Conservation (phyloP, 306 rosid genomes). For the Casuarina glauca region DNA sequence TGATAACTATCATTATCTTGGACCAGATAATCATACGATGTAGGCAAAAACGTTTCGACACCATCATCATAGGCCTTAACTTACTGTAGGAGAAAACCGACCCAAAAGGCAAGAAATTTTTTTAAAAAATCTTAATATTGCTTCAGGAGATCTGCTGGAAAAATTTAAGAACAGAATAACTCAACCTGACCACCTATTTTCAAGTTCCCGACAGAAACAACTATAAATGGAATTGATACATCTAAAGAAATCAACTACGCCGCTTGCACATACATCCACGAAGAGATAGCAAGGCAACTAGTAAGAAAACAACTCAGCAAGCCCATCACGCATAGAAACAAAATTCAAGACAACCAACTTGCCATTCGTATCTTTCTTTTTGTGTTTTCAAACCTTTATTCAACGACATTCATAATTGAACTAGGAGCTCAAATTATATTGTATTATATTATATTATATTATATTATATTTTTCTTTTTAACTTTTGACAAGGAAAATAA, state of each 20-base stretch:
- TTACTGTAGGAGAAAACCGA: not conserved
- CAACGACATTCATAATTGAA: constrained; percentile 2
- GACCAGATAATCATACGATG: constrained; percentile 38
- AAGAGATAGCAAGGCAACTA: not conserved
- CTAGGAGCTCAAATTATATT: not conserved
- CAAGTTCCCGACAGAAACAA: not conserved
- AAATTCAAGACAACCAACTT: constrained; percentile 9
- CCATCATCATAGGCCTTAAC: constrained; percentile 36
- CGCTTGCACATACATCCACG: not conserved
- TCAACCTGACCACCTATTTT: not conserved
- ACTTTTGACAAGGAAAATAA: not conserved
- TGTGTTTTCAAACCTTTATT: constrained; percentile 8
- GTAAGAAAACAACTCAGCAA: not conserved
- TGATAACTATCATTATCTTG: constrained; percentile 20
- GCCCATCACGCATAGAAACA: constrained; percentile 8
- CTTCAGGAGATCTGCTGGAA: too few species aligned
- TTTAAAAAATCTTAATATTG: too few species aligned
- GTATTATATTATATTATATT: too few species aligned
- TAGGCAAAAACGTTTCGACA: constrained; percentile 26
- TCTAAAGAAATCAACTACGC: not conserved
- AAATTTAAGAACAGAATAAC: not conserved
- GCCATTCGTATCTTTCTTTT: not conserved
- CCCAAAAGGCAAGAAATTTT: too few species aligned
- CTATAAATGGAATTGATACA: not conserved
- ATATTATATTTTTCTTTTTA: not conserved